Evolutionary conservation across 2,329 filamentous ascomycete species (phyloP), one percentile per base, ranked within the genome.

Genomic region (Didymella glomerata): DNA sequence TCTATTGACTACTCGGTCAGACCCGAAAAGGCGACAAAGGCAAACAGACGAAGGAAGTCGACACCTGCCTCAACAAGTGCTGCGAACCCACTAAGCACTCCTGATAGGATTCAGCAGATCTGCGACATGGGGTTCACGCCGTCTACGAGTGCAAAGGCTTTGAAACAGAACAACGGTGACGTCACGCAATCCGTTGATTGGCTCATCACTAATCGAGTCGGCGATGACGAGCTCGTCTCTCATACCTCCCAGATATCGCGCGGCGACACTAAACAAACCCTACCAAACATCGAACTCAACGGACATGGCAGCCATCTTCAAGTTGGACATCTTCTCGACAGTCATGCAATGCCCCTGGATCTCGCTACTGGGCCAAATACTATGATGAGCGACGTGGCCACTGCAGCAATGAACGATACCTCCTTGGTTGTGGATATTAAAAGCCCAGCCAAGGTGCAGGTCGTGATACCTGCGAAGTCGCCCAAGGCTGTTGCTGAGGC

Each of bases 51-150:
- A 14, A 68, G 65, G 9, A 74, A 67, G 38, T 73, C 71, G 5
- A 66, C 63, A 22, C 45, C 61, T 9, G 41, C 52, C 2, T 32
- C 41, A 13, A 57, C 47, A 45, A 40, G 44, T 10, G 56, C 56
- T 9, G 48, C 27, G 9, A 32, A 51, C 6, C 54, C 60, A n/a
- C 24, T 41, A 1, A 52, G 46, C 3, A 76, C 74, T 9, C 73
- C 74, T 16, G 60, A 70, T 27, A 75, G 71, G 55, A 54, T 76
- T 3, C 64, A 61, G 38, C 69, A 72, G 42, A 75, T 76, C 8
- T 75, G 72, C 32, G 74, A 74, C 4, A 76, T 76, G 72, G 74
- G 74, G 2, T 76, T 76, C 48, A 74, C 73, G 16, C 73, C 73
- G 32, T 62, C 60, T 10, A 73, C 68, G 1, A 75, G 70, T 20